Percentiles rank a stretch among this genome's conserved stretches.
These are phyloP conservation scores for Sclerotinia minor DNA, from an alignment of 2,329 filamentous ascomycete species.

Conservation along the genomic window DNA sequence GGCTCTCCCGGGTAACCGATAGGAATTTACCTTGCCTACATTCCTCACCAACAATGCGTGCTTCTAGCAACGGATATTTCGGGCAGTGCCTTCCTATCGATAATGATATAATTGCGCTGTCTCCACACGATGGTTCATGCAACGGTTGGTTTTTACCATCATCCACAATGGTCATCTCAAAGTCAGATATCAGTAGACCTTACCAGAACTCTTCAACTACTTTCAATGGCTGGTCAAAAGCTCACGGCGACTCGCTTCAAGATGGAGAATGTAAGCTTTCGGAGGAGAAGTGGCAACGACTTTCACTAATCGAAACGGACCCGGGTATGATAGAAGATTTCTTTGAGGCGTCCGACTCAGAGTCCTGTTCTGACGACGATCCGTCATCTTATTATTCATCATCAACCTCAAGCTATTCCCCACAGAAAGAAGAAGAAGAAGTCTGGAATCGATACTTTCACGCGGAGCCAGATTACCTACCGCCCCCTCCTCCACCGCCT, in stretches of 20 bases:
- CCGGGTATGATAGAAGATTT: constrained; percentile 24
- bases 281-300: constrained; percentile 9
- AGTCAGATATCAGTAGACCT: constrained; percentile 13
- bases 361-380: constrained; percentile 16
- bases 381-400: constrained; percentile 19
- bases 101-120: constrained; percentile 25
- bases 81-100: constrained; percentile 20
- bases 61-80: constrained; percentile 16
- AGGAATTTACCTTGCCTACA: constrained; percentile 23
- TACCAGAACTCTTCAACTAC: neutral
- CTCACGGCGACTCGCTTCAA: neutral
- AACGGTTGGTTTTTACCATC: constrained; percentile 21
- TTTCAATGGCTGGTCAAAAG: neutral
- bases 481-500: neutral
- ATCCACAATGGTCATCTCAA: constrained; percentile 23
- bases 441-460: constrained; percentile 24
- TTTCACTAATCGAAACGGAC: constrained; percentile 20
- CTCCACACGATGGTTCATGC: constrained; percentile 19
- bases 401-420: constrained; percentile 19
- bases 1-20: constrained; percentile 18
- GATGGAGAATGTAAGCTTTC: neutral
- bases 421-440: constrained; percentile 21
- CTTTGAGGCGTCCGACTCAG: constrained; percentile 9
- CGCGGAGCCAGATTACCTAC: neutral
- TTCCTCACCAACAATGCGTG: constrained; percentile 22